Evolutionary conservation across 2,329 filamentous ascomycete genomes (phyloP).

Genomic region (Calonectria leucothoes): DNA sequence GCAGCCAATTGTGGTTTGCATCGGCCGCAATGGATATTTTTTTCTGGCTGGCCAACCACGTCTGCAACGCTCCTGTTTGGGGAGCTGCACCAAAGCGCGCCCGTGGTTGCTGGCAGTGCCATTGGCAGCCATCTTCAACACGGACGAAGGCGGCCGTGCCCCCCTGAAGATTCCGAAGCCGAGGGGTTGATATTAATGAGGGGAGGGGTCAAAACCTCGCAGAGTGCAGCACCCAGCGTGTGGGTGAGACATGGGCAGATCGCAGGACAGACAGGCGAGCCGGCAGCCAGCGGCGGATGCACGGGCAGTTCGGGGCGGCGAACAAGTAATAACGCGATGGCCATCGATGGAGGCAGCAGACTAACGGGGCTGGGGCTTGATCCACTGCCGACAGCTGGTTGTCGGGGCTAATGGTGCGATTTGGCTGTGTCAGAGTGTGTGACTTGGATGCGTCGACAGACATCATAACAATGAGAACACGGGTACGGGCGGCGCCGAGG

Average conservation of each 20-base stretch:
- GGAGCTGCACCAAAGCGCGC: background rate
- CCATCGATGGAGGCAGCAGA: constrained; percentile 12
- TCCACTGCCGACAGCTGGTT: constrained; percentile 37
- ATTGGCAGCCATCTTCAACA: constrained; percentile 4
- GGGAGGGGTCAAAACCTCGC: constrained; percentile 12
- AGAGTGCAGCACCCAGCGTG: background rate
- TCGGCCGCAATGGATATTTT: background rate
- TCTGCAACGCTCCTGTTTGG: constrained; percentile 1
- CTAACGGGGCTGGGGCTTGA: constrained; percentile 30
- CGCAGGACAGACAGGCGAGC: background rate
- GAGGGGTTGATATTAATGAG: constrained; percentile 17
- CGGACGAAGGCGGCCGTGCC: background rate
- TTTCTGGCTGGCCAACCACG: constrained; percentile 23
- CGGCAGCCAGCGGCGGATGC: background rate
- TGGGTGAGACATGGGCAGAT: constrained; percentile 10
- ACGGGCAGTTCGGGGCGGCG: constrained; percentile 10
- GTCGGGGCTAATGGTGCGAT: constrained; percentile 39
- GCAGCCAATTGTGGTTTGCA: constrained; percentile 15
- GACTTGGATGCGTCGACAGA: constrained; percentile 27
- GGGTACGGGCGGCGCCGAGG: constrained; percentile 24
- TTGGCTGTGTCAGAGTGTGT: constrained; percentile 31
- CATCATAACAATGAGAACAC: constrained; percentile 15
- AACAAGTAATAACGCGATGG: constrained; percentile 19
- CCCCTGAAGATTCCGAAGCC: constrained; percentile 7
- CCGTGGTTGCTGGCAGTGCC: background rate